A percentile compares a stretch with the other conserved stretches of the same genome.
phyloP scores from a whole-genome alignment of 208 protist species.

The Wallacemonas sp. region DNA sequence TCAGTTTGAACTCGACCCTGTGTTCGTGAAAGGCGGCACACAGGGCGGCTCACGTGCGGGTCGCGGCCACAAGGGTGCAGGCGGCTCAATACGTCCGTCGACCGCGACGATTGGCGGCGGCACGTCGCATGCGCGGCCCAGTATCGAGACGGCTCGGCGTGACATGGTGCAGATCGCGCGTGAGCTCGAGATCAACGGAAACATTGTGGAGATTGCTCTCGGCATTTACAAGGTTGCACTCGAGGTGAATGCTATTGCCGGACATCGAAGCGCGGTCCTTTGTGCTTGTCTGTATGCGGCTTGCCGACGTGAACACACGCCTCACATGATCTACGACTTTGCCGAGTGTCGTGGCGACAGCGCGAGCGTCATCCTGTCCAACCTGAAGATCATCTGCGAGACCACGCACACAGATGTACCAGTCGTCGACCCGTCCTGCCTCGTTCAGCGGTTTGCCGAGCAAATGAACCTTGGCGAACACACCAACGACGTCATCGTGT shows the following conservation, averaged over 20 bases:
- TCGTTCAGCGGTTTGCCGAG: conserved; percentile 85
- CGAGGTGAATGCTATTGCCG: conserved; percentile 65
- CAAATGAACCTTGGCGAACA: conserved; percentile 76
- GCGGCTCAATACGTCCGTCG: conserved; percentile 52
- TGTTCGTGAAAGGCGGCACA: conserved; percentile 49
- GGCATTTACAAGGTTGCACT: conserved; percentile 83
- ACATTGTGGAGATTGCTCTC: conserved; percentile 76
- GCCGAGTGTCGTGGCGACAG: conserved; percentile 47
- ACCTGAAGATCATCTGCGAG: conserved; percentile 77
- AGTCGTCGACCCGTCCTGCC: conserved; percentile 82
- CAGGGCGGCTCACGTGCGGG: not conserved
- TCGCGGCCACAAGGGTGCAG: conserved; percentile 13
- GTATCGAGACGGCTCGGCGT: conserved; percentile 74
- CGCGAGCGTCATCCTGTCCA: conserved; percentile 58
- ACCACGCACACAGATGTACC: conserved; percentile 82
- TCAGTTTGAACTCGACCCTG: conserved; percentile 81
- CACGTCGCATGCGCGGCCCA: conserved; percentile 42
- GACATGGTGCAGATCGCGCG: conserved; percentile 82
- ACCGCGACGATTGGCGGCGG: conserved; percentile 16
- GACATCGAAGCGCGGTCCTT: conserved; percentile 60
- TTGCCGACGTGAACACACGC: conserved; percentile 74
- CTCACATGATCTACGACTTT: conserved; percentile 93
- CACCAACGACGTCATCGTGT: conserved; percentile 71
- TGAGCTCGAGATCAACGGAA: conserved; percentile 66
- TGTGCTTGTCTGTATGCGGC: conserved; percentile 88